Evolutionary conservation across 208 protist genomes (phyloP), one percentile per base, ranked within the genome.

Genomic region (Vickermania spadyakhi): DNA sequence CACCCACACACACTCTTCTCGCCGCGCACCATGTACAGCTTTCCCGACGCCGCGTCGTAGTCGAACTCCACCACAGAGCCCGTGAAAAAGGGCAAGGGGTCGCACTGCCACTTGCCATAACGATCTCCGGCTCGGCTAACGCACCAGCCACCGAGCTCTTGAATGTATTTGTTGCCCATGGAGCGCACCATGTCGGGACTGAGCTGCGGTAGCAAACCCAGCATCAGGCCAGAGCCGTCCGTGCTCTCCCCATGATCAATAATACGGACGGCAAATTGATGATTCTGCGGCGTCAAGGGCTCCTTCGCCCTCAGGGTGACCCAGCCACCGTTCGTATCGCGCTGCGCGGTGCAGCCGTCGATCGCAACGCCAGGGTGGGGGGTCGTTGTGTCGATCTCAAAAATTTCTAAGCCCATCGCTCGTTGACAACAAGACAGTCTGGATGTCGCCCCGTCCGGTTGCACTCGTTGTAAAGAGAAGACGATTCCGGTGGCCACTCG

Each of bases 11-110:
- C 83, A 25, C 78, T 80, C 56, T 78, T 73, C 58, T 87, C 86
- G 25, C 86, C 90, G 54, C 79, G 86, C 14, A 93, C 81, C 66
- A 96, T 87, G 70, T 86, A 89, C 22, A 96, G 61, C 13, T 79
- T 88, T 21, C 80, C 68, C 13, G 71, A 75, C 11, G 60, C 29
- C 26, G 73, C 81, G 56, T 96, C 90, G 75, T 81, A 89, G 60
- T 96, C 86, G 58, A 94, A 94, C 75, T 96, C 86, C 1, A 96
- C 70, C 14, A 96, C 90, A 31, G 72, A 89, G n/a, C 84, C 87
- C 1, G 87, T 92, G 2, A 70, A 78, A 68, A 92, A 96, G n/a
- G 77, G 64, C 21, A 96, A 62, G 42, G 78, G 74, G 27, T 94
- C 85, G 62, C 90, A 94, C 62, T 94, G 89, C 87, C 90, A 96